Conservation (phyloP, 306 rosid species). For the Fragaria nilgerrensis region DNA sequence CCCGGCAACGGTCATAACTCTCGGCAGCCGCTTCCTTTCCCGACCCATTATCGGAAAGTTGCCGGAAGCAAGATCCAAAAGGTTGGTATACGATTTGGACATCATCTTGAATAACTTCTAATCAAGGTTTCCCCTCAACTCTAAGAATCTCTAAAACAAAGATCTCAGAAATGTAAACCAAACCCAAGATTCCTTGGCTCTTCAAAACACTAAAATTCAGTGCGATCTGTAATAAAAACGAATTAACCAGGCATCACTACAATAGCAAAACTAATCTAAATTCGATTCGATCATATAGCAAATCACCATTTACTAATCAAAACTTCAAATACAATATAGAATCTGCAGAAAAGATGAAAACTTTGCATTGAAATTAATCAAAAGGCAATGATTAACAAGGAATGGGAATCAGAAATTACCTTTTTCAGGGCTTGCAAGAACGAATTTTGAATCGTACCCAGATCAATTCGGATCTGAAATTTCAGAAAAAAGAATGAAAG, state of each 20-base stretch:
- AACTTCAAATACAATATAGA: background rate
- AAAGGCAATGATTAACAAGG: conserved; percentile 1
- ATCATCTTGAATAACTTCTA: conserved; percentile 37
- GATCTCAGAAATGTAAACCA: conserved; percentile 27
- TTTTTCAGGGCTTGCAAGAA: conserved; percentile 7
- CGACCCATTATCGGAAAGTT: conserved; percentile 57
- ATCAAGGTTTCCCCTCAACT: conserved; percentile 22
- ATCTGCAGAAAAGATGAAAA: background rate
- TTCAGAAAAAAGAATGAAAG: conserved; percentile 2
- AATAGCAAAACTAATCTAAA: conserved; percentile 12
- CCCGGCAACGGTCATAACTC: conserved; percentile 59
- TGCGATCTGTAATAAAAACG: conserved; percentile 34
- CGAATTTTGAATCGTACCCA: conserved; percentile 26
- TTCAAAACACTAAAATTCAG: conserved; percentile 22
- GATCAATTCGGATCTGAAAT: conserved; percentile 25
- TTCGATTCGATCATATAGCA: conserved; percentile 17
- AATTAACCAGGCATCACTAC: conserved; percentile 16
- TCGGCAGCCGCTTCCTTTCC: conserved; percentile 50
- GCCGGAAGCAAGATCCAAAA: conserved; percentile 63
- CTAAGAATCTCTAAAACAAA: conserved; percentile 8
- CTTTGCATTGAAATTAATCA: background rate
- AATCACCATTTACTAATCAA: conserved; percentile 10
- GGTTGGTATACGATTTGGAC: conserved; percentile 62
- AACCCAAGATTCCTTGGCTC: conserved; percentile 25
- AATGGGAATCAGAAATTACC: conserved; percentile 15